A percentile compares a stretch with the other conserved stretches of the same genome.
These are phyloP conservation scores for Dothideomycetes sp. DNA, from an alignment of 2,329 filamentous ascomycete genomes.

Conservation along the genomic window DNA sequence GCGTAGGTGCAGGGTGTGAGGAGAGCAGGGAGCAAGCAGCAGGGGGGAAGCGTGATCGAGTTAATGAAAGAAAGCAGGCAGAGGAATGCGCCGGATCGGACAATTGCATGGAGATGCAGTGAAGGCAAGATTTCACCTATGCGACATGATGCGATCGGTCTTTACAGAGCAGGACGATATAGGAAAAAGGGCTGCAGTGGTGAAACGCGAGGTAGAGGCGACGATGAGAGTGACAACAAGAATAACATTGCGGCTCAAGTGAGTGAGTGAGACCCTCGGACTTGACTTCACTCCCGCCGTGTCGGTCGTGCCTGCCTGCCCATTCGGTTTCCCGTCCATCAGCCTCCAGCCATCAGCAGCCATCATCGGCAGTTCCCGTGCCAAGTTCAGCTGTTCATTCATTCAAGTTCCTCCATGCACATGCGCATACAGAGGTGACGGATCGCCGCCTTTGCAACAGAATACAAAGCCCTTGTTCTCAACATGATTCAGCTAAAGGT, in stretches of 20 bases:
- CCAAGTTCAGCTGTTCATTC: too few relatives aligned
- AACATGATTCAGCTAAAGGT: conserved; percentile 65
- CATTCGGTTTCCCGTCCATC: too few relatives aligned
- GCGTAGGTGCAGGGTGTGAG: too few relatives aligned
- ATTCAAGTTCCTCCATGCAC: too few relatives aligned
- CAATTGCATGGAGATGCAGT: conserved; percentile 10
- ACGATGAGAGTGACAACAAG: background rate
- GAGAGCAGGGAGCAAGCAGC: background rate
- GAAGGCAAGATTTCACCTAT: conserved; percentile 6
- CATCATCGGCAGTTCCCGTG: too few relatives aligned
- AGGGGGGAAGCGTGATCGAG: background rate
- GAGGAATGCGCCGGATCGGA: conserved; percentile 12
- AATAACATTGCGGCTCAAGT: background rate
- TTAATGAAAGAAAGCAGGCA: conserved; percentile 8
- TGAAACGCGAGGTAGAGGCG: background rate
- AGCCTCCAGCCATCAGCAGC: too few relatives aligned
- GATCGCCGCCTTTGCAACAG: too few relatives aligned
- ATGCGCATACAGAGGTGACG: too few relatives aligned
- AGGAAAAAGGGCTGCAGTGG: background rate
- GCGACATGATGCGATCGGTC: conserved; percentile 2
- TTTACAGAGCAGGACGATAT: background rate
- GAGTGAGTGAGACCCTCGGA: background rate
- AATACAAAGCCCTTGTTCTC: conserved; percentile 18
- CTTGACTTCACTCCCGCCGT: background rate
- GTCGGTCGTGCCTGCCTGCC: background rate